Evolutionary conservation across 2,329 filamentous ascomycete species (phyloP), one percentile per base, ranked within the genome.

Genomic region (Fusarium torreyae): DNA sequence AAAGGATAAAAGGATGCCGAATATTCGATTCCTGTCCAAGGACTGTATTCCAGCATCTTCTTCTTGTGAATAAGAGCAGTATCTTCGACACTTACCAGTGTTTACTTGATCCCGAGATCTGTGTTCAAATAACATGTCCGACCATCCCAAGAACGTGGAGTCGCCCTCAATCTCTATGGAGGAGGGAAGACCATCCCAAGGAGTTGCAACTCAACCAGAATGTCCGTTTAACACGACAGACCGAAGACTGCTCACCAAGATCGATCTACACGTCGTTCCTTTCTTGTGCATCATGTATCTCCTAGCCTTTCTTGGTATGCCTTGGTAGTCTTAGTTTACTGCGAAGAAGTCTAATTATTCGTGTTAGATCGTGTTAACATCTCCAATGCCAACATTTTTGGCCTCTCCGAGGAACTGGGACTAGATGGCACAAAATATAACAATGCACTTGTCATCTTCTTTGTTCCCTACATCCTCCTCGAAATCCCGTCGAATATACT

Each of bases 391-490:
- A 87, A 86, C 43, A 84, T 92, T 45, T 93, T 93, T 65, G 84
- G 86, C 42, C 82, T 95, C 14, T 82, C 83, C 24, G 74, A 84
- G 11, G 92, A 94, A 67, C 83, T 95, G 6, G 65, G 82, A 5
- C 85, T 94, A 28, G 78, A 85, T 22, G 82, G 82, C 43, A 80
- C 81, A 7, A 82, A 92, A 74, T 94, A 92, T 80, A 94, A 94
- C 78, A 92, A 89, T 14, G 90, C 90, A 2, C 83, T 94, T 64
- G 91, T 91, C 57, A 93, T 94, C 74, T 94, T 95, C 82, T 95
- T 94, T 79, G 87, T 94, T 2, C 92, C 92, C 1, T 95, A 94
- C 76, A 84, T 92, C 71, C 74, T 92, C 56, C 86, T 88, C 71
- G 90, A 93, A 81, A 92, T 94, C 57, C 91, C 90, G 0, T 91